Conservation (phyloP, 805 yeast species). For the Suhomyces kilbournensis region DNA sequence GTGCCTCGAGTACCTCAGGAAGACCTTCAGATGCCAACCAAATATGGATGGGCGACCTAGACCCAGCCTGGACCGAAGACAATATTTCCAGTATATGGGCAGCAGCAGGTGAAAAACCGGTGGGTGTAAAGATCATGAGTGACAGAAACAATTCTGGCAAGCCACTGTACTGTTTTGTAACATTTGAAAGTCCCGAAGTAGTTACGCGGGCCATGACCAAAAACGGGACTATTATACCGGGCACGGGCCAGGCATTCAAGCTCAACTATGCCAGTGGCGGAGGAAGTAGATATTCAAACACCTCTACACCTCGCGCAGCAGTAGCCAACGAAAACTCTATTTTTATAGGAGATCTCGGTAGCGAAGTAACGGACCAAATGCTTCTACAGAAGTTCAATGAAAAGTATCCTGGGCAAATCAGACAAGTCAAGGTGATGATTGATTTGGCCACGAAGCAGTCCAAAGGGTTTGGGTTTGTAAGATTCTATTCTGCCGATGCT, state of each 20-base stretch:
- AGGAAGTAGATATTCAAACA: conserved; percentile 4
- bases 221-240: conserved; percentile 71
- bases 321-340: conserved; percentile 54
- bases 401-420: conserved; percentile 64
- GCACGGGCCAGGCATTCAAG: conserved; percentile 57
- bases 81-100: conserved; percentile 69
- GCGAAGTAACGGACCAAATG: conserved; percentile 65
- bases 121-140: conserved; percentile 63
- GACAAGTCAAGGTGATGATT: conserved; percentile 73
- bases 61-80: conserved; percentile 77
- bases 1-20: not conserved
- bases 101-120: conserved; percentile 59
- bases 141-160: conserved; percentile 51
- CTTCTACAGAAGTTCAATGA: conserved; percentile 65
- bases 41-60: conserved; percentile 90
- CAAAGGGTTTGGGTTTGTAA: conserved; percentile 89
- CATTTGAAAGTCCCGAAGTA: conserved; percentile 57
- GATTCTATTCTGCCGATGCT: conserved; percentile 61
- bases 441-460: conserved; percentile 69
- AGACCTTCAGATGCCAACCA: conserved; percentile 13
- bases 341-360: conserved; percentile 82
- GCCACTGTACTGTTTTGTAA: conserved; percentile 69
- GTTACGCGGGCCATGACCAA: conserved; percentile 65
- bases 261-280: conserved; percentile 80
- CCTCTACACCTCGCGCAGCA: not conserved